Base-by-base conservation (phyloP, 2,329 filamentous ascomycete genomes). In the Fusarium begoniae region DNA sequence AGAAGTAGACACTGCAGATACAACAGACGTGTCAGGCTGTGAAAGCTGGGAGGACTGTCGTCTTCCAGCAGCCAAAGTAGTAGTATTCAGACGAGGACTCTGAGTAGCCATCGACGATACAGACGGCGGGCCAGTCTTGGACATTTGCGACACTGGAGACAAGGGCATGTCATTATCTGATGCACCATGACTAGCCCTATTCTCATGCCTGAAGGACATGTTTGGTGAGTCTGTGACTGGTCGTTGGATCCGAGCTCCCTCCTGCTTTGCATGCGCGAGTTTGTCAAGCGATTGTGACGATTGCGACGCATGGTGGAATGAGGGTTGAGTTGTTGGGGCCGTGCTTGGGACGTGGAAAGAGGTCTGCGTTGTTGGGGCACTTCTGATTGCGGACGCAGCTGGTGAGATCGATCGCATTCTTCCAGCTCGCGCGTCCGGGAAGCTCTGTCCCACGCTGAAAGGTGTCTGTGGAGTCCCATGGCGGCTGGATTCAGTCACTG, bases 41-140 rank as follows among this genome's bases (percentile, higher is more conserved):
- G 71, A 66, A 53, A 67, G 60, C 41, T 72, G 72, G 22, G 72
- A 62, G 26, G 74, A 75, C 24, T 66, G 75, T 41, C 66, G 71
- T 26, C 61, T 47, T 32, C 61, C 71, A 38, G 56, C 24, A 53
- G 62, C 56, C 35, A 64, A 45, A 14, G 64, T 51, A 14, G 65
- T 62, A 24, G 68, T 77, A 26, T 69, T 56, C 14, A 75, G 59
- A n/a, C 63, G 77, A 70, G 77, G 75, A 41, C 75, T 78, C 43
- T 79, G 77, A n/a, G 75, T 68, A 44, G 66, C 72, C 24, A 76
- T 74, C n/a, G 77, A 78, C 26, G 75, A 74, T 17, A 78, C 67
- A 12, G 77, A 79, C 24, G 75, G 70, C 4, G 77, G 72, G 7
- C 72, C 71, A 17, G 72, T 73, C 43, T 66, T 78, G 24, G 77